These are phyloP conservation scores for Podospora appendiculata DNA, from an alignment of 495 filamentous ascomycete species.

Conservation along the genomic window DNA sequence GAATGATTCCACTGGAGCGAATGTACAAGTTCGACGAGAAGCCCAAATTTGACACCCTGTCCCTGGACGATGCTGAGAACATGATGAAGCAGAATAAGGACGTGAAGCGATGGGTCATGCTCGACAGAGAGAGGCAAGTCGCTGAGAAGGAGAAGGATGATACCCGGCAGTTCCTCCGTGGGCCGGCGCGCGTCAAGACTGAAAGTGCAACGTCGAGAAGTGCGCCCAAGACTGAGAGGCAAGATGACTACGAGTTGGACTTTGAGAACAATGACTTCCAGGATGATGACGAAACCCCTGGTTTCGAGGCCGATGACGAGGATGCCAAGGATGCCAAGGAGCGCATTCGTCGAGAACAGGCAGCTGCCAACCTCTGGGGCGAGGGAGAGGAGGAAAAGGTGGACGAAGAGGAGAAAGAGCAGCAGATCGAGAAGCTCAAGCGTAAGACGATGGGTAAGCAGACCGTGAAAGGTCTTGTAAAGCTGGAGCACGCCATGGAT, in stretches of 20 bases:
- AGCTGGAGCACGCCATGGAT: conserved; percentile 74
- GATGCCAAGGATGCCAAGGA: conserved; percentile 81
- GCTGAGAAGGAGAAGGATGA: conserved; percentile 43
- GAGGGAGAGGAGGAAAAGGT: conserved; percentile 79
- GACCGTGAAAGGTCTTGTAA: conserved; percentile 69
- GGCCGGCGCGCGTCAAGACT: conserved; percentile 39
- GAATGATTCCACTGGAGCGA: conserved; percentile 85
- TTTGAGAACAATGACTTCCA: conserved; percentile 42
- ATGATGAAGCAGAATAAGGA: conserved; percentile 49
- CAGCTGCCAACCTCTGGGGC: conserved; percentile 79
- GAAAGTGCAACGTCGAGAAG: conserved; percentile 45
- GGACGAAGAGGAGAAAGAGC: conserved; percentile 66
- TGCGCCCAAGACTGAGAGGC: conserved; percentile 41
- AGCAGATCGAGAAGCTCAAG: conserved; percentile 59
- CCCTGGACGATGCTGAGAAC: conserved; percentile 78
- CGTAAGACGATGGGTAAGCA: conserved; percentile 63
- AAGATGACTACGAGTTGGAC: conserved; percentile 53
- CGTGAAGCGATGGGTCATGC: conserved; percentile 65
- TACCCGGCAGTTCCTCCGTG: conserved; percentile 36
- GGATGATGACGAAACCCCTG: conserved; percentile 81
- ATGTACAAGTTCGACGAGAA: conserved; percentile 90
- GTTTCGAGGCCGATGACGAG: conserved; percentile 76
- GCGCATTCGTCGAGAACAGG: conserved; percentile 78
- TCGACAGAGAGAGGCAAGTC: conserved; percentile 47
- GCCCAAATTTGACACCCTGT: conserved; percentile 71